Evolutionary conservation across 163 green algal genomes (phyloP), one percentile per base, ranked within the genome.

Genomic region (Coccomyxa subellipsoidea): DNA sequence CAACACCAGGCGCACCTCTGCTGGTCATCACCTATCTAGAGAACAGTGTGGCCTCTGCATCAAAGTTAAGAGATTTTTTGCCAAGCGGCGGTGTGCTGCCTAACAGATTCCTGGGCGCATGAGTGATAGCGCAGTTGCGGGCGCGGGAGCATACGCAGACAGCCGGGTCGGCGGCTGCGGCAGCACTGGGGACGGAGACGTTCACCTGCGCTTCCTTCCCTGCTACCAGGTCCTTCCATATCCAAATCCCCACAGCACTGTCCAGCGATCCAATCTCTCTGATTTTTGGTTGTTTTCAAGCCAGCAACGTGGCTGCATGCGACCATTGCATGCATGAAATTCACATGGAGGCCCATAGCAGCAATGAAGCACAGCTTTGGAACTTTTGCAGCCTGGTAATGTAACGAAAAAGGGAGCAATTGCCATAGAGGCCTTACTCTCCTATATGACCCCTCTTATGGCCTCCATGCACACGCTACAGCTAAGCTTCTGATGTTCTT

Each of bases 111-210:
- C 91, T 27, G 91, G 90, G 34, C 78, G 91, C 7, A 85, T 93
- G 31, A 90, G 90, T 3, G 90, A 94, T 69, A 84, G 80, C 7
- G 79, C 83, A 10, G 78, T 94, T 25, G 38, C 91, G 10, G 93
- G 93, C 0, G 90, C 87, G 25, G 92, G 88, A 25, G 86, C 89
- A 0, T 96, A 96, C 81, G 93, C 88, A 0, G 92, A 94, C 75
- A 86, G 31, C 25, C 82, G 86, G 6, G 89, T 94, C 1, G 93
- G 93, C 5, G 93, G 77, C 7, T 96, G 93, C 83, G 93, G 91
- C 4, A 87, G 90, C 38, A 96, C 93, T 15, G 93, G 93, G 0
- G 91, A 96, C 79, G 93, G 93, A 10, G 93, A 96, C 86, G 32
- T 83, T 9, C 88, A 93, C 71, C 86, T 96, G 70, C 83, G 91